These are phyloP conservation scores for Cladosporium austrohemisphaericum DNA, from an alignment of 2,329 filamentous ascomycete species.

Conservation along the genomic window DNA sequence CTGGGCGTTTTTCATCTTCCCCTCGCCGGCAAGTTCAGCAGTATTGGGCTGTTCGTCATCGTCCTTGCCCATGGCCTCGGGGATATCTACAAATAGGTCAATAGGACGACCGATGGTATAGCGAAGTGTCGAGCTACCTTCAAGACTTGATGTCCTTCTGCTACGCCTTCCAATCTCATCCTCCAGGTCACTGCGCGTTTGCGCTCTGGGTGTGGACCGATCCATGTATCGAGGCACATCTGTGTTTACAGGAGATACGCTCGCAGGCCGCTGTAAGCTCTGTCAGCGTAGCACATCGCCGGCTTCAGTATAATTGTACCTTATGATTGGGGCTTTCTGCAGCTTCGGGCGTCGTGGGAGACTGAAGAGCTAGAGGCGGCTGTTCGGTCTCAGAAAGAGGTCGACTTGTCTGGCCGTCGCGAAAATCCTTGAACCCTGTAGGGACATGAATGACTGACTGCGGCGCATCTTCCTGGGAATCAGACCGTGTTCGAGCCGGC, in stretches of 20 bases:
- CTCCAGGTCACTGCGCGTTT: conserved; percentile 73
- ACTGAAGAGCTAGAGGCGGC: conserved; percentile 29
- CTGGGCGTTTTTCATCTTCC: conserved; percentile 50
- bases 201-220: conserved; percentile 75
- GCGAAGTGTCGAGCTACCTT: conserved; percentile 51
- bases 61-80: conserved; percentile 41
- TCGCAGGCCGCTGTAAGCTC: conserved; percentile 30
- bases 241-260: conserved; percentile 69
- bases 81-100: conserved; percentile 40
- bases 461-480: conserved; percentile 65
- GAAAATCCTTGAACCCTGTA: conserved; percentile 71
- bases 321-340: conserved; percentile 29
- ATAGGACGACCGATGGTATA: background rate
- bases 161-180: conserved; percentile 53
- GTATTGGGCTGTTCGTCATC: conserved; percentile 31
- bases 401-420: conserved; percentile 4
- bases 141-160: conserved; percentile 68
- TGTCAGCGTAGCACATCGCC: conserved; percentile 23
- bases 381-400: conserved; percentile 16
- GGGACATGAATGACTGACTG: conserved; percentile 90
- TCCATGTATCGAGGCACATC: conserved; percentile 61
- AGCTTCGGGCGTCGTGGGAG: conserved; percentile 35
- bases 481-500: conserved; percentile 44
- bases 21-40: conserved; percentile 34
- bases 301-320: conserved; percentile 17